Base-by-base conservation (phyloP, 2,329 filamentous ascomycete genomes). In the Colletotrichum sp. region DNA sequence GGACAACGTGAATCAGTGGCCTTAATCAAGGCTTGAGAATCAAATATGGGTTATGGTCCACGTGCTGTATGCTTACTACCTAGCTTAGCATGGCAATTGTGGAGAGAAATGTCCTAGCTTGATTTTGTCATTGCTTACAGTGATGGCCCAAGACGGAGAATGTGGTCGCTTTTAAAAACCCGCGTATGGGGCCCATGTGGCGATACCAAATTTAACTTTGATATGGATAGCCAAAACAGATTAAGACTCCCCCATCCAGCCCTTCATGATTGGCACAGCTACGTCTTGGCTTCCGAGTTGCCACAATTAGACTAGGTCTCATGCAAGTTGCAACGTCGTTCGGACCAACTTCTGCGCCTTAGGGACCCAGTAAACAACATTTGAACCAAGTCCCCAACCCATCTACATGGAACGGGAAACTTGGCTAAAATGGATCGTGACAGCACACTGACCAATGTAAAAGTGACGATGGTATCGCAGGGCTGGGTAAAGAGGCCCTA, bases 181-280 rank as follows among this genome's bases (percentile, higher is more conserved):
- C 18, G 32, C 12, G 24, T 60, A 32, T 44, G 59, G 60, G 44
- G 15, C 44, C 13, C 18, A 30, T 48, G 48, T 65, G 60, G 44
- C 32, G 28, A 60, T 28, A 39, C 67, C 52, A 70, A 65, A 71
- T 65, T 65, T 71, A 74, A 74, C 66, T 65, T 74, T 48, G 36
- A 74, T 71, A 24, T 70, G 22, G 59, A 74, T 59, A 65, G 66
- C 34, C 72, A 39, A 52, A 44, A 65, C 59, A 71, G 13, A 71
- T 71, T 74, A 71, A 71, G 34, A 15, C 32, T 26, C 26, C 60
- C 59, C 24, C 34, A 28, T 15, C n/a, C 9, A 65, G 34, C 13
- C 59, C 26, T 22, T 32, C 59, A 12, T 57, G 32, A 71, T 60
- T 71, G 48, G 72, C 30, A 44, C 72, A 22, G 4, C 59, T 16